These are phyloP conservation scores for Nicotiana obtusifolia DNA, from an alignment of 257 asterid genomes.

Conservation along the genomic window DNA sequence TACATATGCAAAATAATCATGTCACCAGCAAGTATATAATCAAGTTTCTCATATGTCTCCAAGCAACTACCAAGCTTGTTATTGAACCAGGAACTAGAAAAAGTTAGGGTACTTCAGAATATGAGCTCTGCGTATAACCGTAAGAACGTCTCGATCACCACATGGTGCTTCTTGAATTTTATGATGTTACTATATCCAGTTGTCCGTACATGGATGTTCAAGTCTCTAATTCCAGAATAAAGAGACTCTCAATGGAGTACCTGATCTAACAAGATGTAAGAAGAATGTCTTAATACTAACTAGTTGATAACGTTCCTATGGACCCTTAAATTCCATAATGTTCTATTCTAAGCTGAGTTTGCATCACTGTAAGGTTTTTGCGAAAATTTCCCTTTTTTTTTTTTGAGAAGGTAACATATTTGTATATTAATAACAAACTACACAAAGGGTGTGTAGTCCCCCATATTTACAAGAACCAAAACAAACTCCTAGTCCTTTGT, in stretches of 20 bases:
- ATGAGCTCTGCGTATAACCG: background rate
- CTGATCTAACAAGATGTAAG: background rate
- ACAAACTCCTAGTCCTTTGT: background rate
- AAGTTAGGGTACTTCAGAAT: background rate
- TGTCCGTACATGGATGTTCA: background rate
- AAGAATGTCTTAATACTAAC: background rate
- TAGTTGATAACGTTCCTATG: background rate
- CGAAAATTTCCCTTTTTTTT: background rate
- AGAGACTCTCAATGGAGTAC: too few relatives aligned
- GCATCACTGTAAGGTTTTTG: background rate
- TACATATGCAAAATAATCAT: background rate
- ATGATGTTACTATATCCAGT: background rate
- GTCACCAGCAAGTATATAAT: background rate
- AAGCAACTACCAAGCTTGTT: background rate
- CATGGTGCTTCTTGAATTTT: background rate
- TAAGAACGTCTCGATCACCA: background rate
- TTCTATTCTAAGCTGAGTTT: background rate
- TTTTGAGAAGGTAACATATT: too few relatives aligned
- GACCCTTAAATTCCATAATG: background rate
- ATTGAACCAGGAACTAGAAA: background rate
- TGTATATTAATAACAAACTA: too few relatives aligned
- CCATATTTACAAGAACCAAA: background rate
- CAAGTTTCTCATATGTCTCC: background rate
- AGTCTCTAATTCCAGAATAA: background rate
- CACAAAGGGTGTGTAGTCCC: background rate